These are phyloP conservation scores for Metschnikowia lunata DNA, from an alignment of 805 yeast species.

Conservation along the genomic window DNA sequence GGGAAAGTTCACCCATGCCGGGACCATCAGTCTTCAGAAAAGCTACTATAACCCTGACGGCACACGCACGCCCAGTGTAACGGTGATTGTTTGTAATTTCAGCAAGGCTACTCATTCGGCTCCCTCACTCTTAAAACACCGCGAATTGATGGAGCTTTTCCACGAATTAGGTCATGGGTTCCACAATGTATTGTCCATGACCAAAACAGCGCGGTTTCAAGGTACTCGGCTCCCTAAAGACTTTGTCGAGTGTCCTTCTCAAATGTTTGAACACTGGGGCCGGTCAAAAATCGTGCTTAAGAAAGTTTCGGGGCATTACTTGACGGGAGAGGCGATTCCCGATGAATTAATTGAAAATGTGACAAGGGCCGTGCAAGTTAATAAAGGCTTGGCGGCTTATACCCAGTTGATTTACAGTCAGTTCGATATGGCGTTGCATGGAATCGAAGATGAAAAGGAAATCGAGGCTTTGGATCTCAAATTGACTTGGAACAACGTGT, in stretches of 20 bases:
- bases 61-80: conserved; percentile 53
- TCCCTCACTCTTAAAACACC: conserved; percentile 71
- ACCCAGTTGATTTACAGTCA: conserved; percentile 76
- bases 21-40: conserved; percentile 69
- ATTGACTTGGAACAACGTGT: conserved; percentile 60
- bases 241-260: conserved; percentile 89
- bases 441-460: conserved; percentile 38
- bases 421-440: conserved; percentile 71
- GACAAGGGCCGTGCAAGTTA: conserved; percentile 39
- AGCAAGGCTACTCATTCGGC: conserved; percentile 64
- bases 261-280: conserved; percentile 83
- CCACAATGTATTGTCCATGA: conserved; percentile 67
- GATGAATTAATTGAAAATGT: conserved; percentile 25
- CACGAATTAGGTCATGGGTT: conserved; percentile 90
- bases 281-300: conserved; percentile 64
- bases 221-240: conserved; percentile 79
- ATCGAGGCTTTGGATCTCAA: conserved; percentile 46
- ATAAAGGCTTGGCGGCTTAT: conserved; percentile 64
- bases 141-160: conserved; percentile 77
- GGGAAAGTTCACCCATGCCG: conserved; percentile 86
- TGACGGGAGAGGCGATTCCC: conserved; percentile 52
- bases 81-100: conserved; percentile 80
- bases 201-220: conserved; percentile 61
- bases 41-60: conserved; percentile 51
- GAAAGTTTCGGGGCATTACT: conserved; percentile 60